phyloP scores from a whole-genome alignment of 2,329 filamentous ascomycete species.

The Calonectria pseudoturangicola region DNA sequence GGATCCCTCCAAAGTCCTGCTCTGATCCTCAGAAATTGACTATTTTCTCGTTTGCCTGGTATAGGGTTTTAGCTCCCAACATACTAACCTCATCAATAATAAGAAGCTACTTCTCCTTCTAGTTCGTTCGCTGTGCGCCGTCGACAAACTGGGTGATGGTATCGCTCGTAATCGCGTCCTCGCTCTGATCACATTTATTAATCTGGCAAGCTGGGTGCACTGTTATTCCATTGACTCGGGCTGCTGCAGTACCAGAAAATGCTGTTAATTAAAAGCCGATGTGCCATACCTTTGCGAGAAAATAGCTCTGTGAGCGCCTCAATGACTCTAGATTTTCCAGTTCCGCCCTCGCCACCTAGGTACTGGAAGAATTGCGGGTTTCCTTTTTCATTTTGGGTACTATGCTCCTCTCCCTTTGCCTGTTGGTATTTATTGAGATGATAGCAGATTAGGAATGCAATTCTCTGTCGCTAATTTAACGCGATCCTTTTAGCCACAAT shows the following conservation, averaged over 20 bases:
- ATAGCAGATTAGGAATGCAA: neutral
- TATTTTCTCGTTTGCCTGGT: neutral
- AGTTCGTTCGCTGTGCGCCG: neutral
- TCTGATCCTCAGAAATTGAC: neutral
- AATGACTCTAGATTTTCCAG: neutral
- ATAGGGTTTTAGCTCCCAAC: neutral
- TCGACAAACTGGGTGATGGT: neutral
- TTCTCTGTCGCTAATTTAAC: neutral
- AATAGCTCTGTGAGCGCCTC: no score
- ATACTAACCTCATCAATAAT: slow-evolving; percentile 21
- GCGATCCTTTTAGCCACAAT: neutral
- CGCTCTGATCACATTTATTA: neutral
- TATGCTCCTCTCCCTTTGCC: neutral
- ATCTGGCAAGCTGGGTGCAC: neutral
- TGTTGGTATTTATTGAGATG: neutral
- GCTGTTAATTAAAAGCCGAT: slow-evolving; percentile 34
- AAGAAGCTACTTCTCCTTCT: neutral
- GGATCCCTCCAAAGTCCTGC: slow-evolving; percentile 11
- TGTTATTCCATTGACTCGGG: neutral
- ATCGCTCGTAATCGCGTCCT: no score
- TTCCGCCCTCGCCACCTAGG: neutral
- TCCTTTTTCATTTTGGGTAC: no score
- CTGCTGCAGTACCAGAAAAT: neutral
- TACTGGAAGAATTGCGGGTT: neutral
- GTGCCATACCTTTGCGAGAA: neutral